Base-by-base conservation (phyloP, 129 eudicot species). In the Heracleum sosnowskyi region DNA sequence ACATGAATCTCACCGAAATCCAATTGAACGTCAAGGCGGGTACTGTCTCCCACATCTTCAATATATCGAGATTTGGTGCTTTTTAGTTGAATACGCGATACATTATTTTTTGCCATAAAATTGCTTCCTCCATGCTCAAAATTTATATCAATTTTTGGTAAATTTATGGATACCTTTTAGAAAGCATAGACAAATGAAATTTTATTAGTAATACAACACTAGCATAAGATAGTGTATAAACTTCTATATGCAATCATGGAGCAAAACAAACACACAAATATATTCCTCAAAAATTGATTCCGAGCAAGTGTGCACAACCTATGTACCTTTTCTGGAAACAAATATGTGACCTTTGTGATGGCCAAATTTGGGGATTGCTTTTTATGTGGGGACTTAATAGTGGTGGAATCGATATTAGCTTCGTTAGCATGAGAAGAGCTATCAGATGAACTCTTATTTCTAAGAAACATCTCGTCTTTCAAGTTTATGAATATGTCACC, bases 1-100 rank as follows among this genome's bases (percentile, higher is more conserved):
- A 95, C 99, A 88, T 91, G 90, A 84, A 95, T 95, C 87, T 95
- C 97, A 73, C 99, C 90, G 75, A 92, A 90, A 76, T 91, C 97
- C 87, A 95, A 34, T 81, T 90, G 91, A 84, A 92, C 81, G 78
- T 92, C 97, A 83, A 95, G 91, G 68, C 88, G 88, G 35, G 88
- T 89, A 86, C 97, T 92, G 84, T 95, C 97, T 68, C 97, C 93
- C 51, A 87, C 87, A 82, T 95, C 97, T 90, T 92, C 97, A 86
- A 79, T 76, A 62, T 86, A 86, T 64, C 79, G 86, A 73, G 97
- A 90, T 82, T 92, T 95, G 42, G 78, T 82, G 77, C 92, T 84
- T 84, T 85, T 92, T 74, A 95, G 79, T 82, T 92, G 92, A 78
- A 95, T 87, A 69, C 99, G 97, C 91, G 86, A 88, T 73, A 95